phyloP scores from a whole-genome alignment of 345 rosid species.

The Brassica nigra region DNA sequence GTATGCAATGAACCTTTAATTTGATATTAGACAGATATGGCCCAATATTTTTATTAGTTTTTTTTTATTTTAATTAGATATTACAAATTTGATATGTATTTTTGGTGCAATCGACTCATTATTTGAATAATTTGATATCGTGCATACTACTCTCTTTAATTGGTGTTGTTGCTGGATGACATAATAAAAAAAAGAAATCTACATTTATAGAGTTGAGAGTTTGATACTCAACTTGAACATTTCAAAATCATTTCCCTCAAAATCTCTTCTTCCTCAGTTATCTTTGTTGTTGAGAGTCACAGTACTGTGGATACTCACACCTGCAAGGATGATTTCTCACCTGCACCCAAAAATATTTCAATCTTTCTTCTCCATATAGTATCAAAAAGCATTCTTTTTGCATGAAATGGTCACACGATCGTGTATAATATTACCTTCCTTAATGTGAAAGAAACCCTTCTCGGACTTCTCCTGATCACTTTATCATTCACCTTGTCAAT shows the following conservation, averaged over 20 bases:
- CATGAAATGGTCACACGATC: not conserved
- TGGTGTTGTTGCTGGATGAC: not conserved
- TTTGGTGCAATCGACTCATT: no score
- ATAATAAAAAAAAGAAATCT: not conserved
- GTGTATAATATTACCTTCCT: constrained; percentile 58
- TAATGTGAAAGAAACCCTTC: constrained; percentile 91
- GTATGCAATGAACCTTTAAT: not conserved
- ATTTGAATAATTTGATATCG: not conserved
- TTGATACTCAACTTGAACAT: not conserved
- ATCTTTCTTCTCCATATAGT: constrained; percentile 3
- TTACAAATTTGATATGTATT: no score
- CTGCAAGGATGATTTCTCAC: constrained; percentile 69
- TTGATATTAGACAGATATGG: not conserved
- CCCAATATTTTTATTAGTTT: not conserved
- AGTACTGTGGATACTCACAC: constrained; percentile 72
- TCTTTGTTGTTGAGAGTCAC: constrained; percentile 59
- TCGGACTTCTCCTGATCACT: constrained; percentile 62
- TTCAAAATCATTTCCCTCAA: not conserved
- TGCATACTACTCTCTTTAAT: not conserved
- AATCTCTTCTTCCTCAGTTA: not conserved
- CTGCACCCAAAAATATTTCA: constrained; percentile 44
- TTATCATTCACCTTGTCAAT: constrained; percentile 74
- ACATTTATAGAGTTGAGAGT: not conserved
- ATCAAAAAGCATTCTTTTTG: not conserved
- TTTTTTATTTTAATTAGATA: not conserved